phyloP scores from a whole-genome alignment of 2,329 filamentous ascomycete genomes.

The Xylariaceae sp. region DNA sequence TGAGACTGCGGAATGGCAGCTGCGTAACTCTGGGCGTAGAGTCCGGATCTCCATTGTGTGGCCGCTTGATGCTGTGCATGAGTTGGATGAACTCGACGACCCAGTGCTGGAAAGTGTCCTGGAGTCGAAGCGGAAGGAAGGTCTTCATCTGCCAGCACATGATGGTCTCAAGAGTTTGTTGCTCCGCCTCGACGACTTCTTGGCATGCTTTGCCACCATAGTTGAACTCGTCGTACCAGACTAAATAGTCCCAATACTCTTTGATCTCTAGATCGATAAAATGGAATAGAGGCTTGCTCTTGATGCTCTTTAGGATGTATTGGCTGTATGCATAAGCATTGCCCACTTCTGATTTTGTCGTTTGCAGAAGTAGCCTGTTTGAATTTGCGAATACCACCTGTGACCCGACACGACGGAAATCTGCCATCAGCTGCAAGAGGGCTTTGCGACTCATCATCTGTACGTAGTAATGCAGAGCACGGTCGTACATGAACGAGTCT shows the following conservation, averaged over 20 bases:
- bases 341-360: conserved; percentile 93
- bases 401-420: conserved; percentile 93
- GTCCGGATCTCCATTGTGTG: conserved; percentile 56
- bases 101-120: conserved; percentile 89
- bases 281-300: conserved; percentile 92
- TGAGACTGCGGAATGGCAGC: conserved; percentile 58
- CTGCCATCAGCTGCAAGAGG: conserved; percentile 94
- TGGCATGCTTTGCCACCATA: conserved; percentile 93
- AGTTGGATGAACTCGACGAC: conserved; percentile 92
- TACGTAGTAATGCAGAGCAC: conserved; percentile 93
- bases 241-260: conserved; percentile 98
- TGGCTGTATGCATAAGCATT: conserved; percentile 97
- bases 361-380: conserved; percentile 89
- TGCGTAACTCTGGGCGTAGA: conserved; percentile 64
- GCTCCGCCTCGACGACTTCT: conserved; percentile 73
- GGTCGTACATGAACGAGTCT: conserved; percentile 93
- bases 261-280: conserved; percentile 97
- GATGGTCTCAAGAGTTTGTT: conserved; percentile 83
- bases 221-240: conserved; percentile 99
- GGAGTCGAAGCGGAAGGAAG: conserved; percentile 80
- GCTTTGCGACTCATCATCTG: conserved; percentile 99
- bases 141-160: conserved; percentile 99
- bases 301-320: conserved; percentile 97
- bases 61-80: conserved; percentile 86
- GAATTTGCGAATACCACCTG: conserved; percentile 95